phyloP scores from a whole-genome alignment of 2,329 filamentous ascomycete genomes.

The Talaromyces sp. region DNA sequence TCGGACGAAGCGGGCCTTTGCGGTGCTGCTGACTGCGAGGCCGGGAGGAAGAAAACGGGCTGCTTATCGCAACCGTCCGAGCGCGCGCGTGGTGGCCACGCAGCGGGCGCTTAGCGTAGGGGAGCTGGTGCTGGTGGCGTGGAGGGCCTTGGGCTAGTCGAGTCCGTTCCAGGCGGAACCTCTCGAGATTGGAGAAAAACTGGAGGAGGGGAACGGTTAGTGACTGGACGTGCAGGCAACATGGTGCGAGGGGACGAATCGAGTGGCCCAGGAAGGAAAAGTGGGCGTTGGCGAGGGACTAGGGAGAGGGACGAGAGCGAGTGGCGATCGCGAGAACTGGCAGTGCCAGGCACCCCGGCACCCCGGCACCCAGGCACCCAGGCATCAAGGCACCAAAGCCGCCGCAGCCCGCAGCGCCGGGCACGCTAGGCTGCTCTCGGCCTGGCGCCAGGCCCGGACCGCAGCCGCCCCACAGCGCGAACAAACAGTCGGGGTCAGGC shows the following conservation, averaged over 20 bases:
- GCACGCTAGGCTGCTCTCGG: neutral
- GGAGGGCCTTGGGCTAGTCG: conserved; percentile 29
- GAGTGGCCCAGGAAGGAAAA: neutral
- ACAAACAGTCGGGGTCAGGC: neutral
- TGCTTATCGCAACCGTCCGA: conserved; percentile 8
- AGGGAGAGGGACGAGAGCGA: neutral
- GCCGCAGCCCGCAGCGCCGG: neutral
- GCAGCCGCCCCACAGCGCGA: neutral
- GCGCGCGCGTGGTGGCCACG: conserved; percentile 6
- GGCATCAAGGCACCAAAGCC: neutral
- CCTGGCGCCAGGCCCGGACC: neutral
- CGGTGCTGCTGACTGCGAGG: neutral
- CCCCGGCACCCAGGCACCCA: neutral
- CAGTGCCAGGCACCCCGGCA: neutral
- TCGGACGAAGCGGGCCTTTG: neutral
- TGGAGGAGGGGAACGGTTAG: conserved; percentile 12
- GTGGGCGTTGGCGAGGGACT: neutral
- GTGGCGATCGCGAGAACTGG: neutral
- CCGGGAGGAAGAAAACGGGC: neutral
- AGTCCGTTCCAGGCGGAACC: conserved; percentile 26
- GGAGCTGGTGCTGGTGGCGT: conserved; percentile 15
- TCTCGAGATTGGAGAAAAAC: conserved; percentile 39
- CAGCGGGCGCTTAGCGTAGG: conserved; percentile 1
- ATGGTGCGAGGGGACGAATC: neutral
- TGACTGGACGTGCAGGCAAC: neutral